Base-by-base conservation (phyloP, 2,329 filamentous ascomycete species). In the Thielaviopsis euricoi region DNA sequence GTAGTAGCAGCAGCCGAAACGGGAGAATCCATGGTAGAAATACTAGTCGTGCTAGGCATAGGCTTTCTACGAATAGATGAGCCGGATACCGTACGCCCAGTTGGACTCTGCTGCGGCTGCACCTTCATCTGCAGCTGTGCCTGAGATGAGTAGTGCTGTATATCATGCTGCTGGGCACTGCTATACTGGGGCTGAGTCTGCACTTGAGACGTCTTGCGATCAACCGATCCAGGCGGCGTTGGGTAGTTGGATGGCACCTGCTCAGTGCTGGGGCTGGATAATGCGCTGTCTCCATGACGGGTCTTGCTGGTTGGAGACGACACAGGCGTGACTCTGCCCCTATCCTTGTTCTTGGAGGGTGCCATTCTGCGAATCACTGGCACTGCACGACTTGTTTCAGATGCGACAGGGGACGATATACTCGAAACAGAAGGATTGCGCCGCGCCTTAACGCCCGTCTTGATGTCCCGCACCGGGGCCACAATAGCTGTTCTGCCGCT, bases 401-500 rank as follows among this genome's bases (percentile, higher is more conserved):
- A 53, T 48, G 50, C 22, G 15, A 49, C 43, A 55, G 58, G 54
- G 58, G 58, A 60, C 4, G 37, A 48, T 21, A 52, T 25, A 15
- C 40, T 56, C 21, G 56, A 58, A 46, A 56, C 50, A 10, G 59
- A 58, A 37, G 58, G 48, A 49, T 60, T 60, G 13, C 59, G 48
- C 21, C 52, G 52, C 4, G 59, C 56, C 19, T 53, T 56, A 10
- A 40, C 37, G 12, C 59, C 49, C 13, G 59, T 58, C 21, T 60
- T 40, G 10, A 21, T 79, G 65, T 87, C 83, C 65, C 74, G 76
- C 43, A 87, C 76, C 3, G 85, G 82, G 51, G 77, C 76, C 37
- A 86, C 77, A 58, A 87, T 74, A 40, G 78, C 73, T 49, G 76
- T 76, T 62, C 86, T 79, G 26, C 86, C 86, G 66, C 82, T 88